phyloP scores from a whole-genome alignment of 495 filamentous ascomycete species.

The Penicillium bovifimosum region DNA sequence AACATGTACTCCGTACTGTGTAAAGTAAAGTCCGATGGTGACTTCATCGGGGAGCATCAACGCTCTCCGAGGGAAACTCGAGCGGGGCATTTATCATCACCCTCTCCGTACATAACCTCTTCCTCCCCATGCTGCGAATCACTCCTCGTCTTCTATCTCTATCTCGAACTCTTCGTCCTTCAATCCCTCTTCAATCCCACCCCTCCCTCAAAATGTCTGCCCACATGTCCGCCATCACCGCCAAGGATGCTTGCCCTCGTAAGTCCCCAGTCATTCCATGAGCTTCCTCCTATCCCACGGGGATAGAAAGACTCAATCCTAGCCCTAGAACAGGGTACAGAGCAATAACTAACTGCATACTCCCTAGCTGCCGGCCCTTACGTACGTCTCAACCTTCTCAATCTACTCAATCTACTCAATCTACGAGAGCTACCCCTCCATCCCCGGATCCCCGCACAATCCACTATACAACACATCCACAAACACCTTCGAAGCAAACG shows the following conservation, averaged over 20 bases:
- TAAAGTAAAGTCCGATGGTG: background rate
- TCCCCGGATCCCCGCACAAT: constrained; percentile 1
- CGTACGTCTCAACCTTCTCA: constrained; percentile 35
- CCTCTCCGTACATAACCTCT: constrained; percentile 7
- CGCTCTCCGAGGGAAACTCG: constrained; percentile 29
- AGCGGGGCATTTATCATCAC: constrained; percentile 15
- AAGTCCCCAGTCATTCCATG: constrained; percentile 15
- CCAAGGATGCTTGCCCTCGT: constrained; percentile 47
- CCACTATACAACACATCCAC: background rate
- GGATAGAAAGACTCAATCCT: background rate
- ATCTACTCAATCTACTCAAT: too few species aligned
- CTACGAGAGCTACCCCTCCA: background rate
- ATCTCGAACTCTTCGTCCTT: constrained; percentile 13
- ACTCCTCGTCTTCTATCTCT: constrained; percentile 26
- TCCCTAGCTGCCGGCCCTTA: constrained; percentile 51
- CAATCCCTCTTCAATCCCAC: background rate
- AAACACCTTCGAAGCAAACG: background rate
- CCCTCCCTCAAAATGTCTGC: constrained; percentile 30
- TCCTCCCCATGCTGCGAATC: constrained; percentile 22
- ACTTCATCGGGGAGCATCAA: constrained; percentile 9
- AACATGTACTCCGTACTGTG: background rate
- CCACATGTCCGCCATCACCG: constrained; percentile 33
- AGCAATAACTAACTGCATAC: constrained; percentile 31
- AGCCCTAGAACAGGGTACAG: background rate
- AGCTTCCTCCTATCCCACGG: background rate